Percentiles rank a stretch among this genome's conserved stretches.
These are phyloP conservation scores for Aspergillus felis DNA, from an alignment of 2,329 filamentous ascomycete genomes.

Conservation along the genomic window DNA sequence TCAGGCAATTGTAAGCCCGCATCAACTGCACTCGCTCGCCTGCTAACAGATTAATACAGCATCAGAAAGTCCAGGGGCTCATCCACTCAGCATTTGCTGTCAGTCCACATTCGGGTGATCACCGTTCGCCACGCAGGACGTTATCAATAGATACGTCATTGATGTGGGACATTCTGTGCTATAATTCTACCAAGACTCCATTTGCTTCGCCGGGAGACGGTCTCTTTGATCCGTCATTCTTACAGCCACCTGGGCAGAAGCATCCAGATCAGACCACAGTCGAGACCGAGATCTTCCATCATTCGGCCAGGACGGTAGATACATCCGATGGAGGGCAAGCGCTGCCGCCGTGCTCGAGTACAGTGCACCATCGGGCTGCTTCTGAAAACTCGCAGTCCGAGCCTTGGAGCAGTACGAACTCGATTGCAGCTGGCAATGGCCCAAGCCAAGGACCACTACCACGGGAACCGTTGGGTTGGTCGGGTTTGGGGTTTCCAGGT, in stretches of 20 bases:
- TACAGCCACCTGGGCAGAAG: background rate
- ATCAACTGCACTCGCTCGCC: background rate
- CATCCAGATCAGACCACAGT: background rate
- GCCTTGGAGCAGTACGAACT: background rate
- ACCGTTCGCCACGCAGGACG: background rate
- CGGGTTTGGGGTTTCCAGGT: background rate
- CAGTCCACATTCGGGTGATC: background rate
- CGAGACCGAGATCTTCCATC: background rate
- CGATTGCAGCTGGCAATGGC: background rate
- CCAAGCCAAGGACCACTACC: background rate
- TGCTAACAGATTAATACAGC: background rate
- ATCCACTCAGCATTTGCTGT: background rate
- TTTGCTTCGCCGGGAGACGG: background rate
- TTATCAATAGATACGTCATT: background rate
- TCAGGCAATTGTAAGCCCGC: background rate
- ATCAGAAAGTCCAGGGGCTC: background rate
- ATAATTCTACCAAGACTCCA: background rate
- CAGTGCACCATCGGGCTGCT: background rate
- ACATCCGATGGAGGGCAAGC: background rate
- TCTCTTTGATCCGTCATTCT: background rate
- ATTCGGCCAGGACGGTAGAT: background rate
- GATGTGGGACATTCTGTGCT: background rate
- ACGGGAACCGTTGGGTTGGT: background rate
- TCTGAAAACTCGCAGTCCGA: background rate
- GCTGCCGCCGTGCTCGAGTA: background rate